phyloP scores from a whole-genome alignment of 2,329 filamentous ascomycete species.

The Paraphoma sp. region DNA sequence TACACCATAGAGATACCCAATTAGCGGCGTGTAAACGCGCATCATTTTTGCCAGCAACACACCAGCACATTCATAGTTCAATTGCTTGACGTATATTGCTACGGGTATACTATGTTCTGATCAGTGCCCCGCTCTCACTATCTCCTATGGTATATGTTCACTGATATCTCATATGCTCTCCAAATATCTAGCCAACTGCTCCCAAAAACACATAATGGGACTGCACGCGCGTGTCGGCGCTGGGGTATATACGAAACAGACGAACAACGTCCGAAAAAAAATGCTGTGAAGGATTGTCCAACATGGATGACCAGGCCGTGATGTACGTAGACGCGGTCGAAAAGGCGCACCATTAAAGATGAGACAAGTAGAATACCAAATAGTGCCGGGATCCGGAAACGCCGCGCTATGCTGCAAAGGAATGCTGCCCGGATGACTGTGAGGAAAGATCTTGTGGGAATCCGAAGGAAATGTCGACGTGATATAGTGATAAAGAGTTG shows the following conservation, averaged over 20 bases:
- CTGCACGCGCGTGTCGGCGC: background rate
- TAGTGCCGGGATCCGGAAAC: background rate
- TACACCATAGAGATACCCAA: background rate
- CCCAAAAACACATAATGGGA: background rate
- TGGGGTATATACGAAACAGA: background rate
- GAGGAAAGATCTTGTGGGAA: no score
- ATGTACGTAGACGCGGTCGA: no score
- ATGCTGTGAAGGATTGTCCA: background rate
- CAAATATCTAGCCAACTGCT: background rate
- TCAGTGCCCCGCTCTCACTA: background rate
- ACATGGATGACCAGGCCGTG: background rate
- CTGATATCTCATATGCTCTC: background rate
- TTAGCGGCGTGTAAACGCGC: no score
- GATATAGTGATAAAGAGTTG: background rate
- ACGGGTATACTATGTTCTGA: background rate
- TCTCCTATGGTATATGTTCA: background rate
- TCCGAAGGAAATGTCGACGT: background rate
- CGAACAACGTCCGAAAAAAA: background rate
- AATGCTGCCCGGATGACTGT: background rate
- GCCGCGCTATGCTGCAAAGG: slow-evolving; percentile 3
- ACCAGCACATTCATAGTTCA: background rate
- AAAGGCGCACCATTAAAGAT: no score
- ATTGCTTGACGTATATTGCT: background rate
- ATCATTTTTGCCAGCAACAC: no score
- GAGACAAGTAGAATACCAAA: no score